Conservation (phyloP, 1,139 yeast genomes). For the Kurtzmaniella natalensis region DNA sequence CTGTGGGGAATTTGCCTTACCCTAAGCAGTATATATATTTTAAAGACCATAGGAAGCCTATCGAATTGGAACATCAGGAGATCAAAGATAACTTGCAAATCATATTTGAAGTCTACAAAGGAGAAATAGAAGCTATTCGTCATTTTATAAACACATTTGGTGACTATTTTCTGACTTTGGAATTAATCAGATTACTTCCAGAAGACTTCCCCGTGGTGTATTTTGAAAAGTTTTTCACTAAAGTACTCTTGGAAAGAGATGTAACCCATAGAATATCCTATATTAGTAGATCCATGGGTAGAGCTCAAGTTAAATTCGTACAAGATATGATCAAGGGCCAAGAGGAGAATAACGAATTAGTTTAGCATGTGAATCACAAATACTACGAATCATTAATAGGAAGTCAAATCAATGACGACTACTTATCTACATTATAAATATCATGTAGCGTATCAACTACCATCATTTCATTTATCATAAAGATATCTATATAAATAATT, state of each 20-base stretch:
- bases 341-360: no score
- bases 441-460: no score
- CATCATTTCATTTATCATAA: no score
- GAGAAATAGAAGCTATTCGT: conserved; percentile 18
- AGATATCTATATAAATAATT: no score
- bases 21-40: conserved; percentile 20
- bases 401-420: no score
- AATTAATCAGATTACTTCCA: conserved; percentile 29
- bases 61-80: neutral
- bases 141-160: conserved; percentile 30
- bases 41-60: conserved; percentile 3
- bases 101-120: conserved; percentile 3
- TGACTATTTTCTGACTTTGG: conserved; percentile 18
- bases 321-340: neutral
- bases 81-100: conserved; percentile 1
- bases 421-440: no score
- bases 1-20: conserved; percentile 18
- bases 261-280: conserved; percentile 15
- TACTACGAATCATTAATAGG: no score
- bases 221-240: conserved; percentile 24
- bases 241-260: conserved; percentile 19
- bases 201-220: conserved; percentile 27
- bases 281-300: conserved; percentile 25
- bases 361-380: no score
- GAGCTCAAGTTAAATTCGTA: conserved; percentile 21